Conservation (phyloP, 2,329 filamentous ascomycete species). For the Pyrenophora teres region DNA sequence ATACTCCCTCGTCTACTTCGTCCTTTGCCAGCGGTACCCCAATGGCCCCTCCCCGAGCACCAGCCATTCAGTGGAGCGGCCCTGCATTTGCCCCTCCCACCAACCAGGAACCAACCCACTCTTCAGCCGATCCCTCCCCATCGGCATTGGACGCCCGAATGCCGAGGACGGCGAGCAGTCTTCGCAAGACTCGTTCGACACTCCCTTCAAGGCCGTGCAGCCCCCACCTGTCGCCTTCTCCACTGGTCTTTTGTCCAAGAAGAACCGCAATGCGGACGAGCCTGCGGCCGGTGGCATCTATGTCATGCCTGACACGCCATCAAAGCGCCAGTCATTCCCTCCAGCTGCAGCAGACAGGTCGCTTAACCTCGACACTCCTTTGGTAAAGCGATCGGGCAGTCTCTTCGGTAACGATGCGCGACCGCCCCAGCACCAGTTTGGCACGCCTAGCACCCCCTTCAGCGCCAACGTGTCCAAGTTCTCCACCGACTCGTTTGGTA, state of each 20-base stretch:
- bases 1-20: slow-evolving; percentile 84
- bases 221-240: slow-evolving; percentile 81
- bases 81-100: slow-evolving; percentile 25
- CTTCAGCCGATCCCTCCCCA: slow-evolving; percentile 77
- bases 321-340: slow-evolving; percentile 83
- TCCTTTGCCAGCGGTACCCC: slow-evolving; percentile 70
- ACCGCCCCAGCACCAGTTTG: slow-evolving; percentile 73
- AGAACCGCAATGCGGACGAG: slow-evolving; percentile 78
- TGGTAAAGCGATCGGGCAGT: slow-evolving; percentile 50
- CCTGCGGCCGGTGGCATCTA: slow-evolving; percentile 58
- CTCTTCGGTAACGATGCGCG: slow-evolving; percentile 66
- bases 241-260: slow-evolving; percentile 85
- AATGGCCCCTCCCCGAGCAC: slow-evolving; percentile 49
- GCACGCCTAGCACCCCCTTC: slow-evolving; percentile 81
- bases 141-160: slow-evolving; percentile 63
- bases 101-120: slow-evolving; percentile 23
- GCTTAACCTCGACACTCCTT: slow-evolving; percentile 50
- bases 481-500: slow-evolving; percentile 70
- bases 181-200: slow-evolving; percentile 65
- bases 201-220: slow-evolving; percentile 78
- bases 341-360: slow-evolving; percentile 55
- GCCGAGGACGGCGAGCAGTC: slow-evolving; percentile 53
- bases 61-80: slow-evolving; percentile 14
- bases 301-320: slow-evolving; percentile 90
- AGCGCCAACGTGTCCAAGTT: slow-evolving; percentile 65